Evolutionary conservation across 257 asterid species (phyloP), one percentile per base, ranked within the genome.

Genomic region (Anisodus tanguticus): DNA sequence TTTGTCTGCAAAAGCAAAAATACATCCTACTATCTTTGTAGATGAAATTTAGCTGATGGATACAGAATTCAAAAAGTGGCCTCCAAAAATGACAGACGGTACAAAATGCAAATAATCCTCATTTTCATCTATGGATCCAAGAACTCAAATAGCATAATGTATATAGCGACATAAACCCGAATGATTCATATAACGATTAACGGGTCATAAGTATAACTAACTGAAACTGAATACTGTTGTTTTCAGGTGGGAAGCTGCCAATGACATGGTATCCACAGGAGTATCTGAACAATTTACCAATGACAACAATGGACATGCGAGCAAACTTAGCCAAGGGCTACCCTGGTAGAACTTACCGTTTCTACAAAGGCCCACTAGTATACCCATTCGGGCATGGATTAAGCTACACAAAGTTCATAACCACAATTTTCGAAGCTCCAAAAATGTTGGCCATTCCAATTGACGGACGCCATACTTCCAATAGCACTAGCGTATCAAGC

Each of bases 181-280:
- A 31, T 31, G 35, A 31, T 31, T 31, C 35, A 31, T 31, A 31
- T 31, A 31, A 31, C 35, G 35, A 53, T 10, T 53, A 10, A 55
- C 22, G 11, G 13, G 10, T 67, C 51, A 37, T 51, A 67, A 26
- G 3, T n/a, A 78, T 51, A 12, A 55, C 47, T 17, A 4, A 31
- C 35, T 31, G 35, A 31, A 31, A 1, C 35, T 31, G 41, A 0
- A 55, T 17, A 22, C 15, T 0, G 26, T 16, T 76, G 4, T 8
- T 31, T 78, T 37, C 64, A 94, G 97, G 95, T 86, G 98, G 98
- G 41, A 94, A 92, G 91, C 93, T 94, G 47, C 98, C 98, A 1
- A 91, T 92, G 95, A 93, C 98, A 79, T 95, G 98, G 98, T 94
- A 94, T 79, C 97, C 97, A 13, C 97, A 95, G 79, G 90, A 91